Evolutionary conservation across 106 monocot species (phyloP).

Genomic region (Vanilla planifolia): DNA sequence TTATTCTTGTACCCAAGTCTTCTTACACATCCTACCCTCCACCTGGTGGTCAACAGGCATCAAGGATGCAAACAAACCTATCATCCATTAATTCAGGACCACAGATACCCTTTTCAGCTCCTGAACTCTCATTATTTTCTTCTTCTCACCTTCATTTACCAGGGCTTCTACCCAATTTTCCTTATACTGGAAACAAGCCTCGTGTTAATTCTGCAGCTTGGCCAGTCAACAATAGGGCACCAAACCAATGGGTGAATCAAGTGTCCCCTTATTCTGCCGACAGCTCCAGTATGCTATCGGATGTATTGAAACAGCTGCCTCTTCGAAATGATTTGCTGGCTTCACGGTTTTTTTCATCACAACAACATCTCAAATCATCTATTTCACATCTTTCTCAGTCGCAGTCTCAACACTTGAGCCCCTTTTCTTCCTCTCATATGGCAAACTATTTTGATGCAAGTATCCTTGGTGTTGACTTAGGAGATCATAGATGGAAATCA

Average conservation of each 20-base stretch:
- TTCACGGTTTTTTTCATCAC: conserved; percentile 34
- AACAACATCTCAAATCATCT: conserved; percentile 37
- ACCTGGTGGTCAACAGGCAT: conserved; percentile 31
- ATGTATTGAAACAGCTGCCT: conserved; percentile 37
- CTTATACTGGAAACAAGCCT: conserved; percentile 29
- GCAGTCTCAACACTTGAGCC: conserved; percentile 29
- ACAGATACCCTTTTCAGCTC: conserved; percentile 15
- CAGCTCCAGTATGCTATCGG: too few relatives aligned
- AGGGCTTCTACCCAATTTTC: conserved; percentile 24
- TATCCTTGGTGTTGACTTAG: conserved; percentile 28
- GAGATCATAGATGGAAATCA: conserved; percentile 49
- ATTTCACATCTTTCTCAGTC: conserved; percentile 11
- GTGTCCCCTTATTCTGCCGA: conserved; percentile 13
- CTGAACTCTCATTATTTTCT: conserved; percentile 26
- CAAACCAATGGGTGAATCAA: conserved; percentile 29
- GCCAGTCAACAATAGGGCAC: conserved; percentile 6
- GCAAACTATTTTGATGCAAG: conserved; percentile 32
- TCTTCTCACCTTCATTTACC: conserved; percentile 24
- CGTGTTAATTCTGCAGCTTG: conserved; percentile 19
- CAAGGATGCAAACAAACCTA: conserved; percentile 36
- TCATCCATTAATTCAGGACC: conserved; percentile 29
- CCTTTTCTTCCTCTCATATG: conserved; percentile 13
- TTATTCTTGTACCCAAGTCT: conserved; percentile 36
- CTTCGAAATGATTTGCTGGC: conserved; percentile 30
- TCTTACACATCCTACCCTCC: conserved; percentile 52